Evolutionary conservation across 768 basidiomycete species (phyloP).

Genomic region (Crassisporium funariophilum): DNA sequence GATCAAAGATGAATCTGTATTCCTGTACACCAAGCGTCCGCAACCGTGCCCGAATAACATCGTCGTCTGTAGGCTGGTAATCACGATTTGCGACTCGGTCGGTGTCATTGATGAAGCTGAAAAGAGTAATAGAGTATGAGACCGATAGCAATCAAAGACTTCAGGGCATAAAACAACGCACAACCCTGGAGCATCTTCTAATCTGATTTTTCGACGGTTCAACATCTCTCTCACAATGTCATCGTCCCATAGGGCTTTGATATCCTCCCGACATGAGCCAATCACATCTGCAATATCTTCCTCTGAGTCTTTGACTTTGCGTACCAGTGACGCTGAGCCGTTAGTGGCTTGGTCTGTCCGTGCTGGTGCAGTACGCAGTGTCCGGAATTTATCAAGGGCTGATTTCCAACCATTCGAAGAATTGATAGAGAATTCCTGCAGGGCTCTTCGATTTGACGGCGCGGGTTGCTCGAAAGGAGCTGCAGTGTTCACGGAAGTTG

Average conservation of each 20-base stretch:
- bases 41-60: constrained; percentile 77
- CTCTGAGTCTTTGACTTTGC: constrained; percentile 43
- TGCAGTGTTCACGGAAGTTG: constrained; percentile 38
- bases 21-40: constrained; percentile 81
- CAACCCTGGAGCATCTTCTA: constrained; percentile 79
- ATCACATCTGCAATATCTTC: constrained; percentile 62
- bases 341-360: constrained; percentile 17
- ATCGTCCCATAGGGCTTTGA: constrained; percentile 72
- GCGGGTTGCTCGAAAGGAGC: constrained; percentile 39
- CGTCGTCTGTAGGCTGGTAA: constrained; percentile 74
- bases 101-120: constrained; percentile 70
- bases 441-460: constrained; percentile 24
- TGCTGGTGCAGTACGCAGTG: constrained; percentile 28
- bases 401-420: constrained; percentile 70
- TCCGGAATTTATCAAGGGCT: constrained; percentile 57
- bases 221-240: constrained; percentile 62
- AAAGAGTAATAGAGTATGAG: neutral
- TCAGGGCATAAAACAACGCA: constrained; percentile 36
- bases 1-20: constrained; percentile 65
- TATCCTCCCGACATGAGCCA: constrained; percentile 63
- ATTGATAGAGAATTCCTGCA: constrained; percentile 59
- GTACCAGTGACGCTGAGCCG: constrained; percentile 11
- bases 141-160: constrained; percentile 11
- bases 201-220: constrained; percentile 47
- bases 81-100: constrained; percentile 62